A percentile compares a stretch with the other conserved stretches of the same genome.
Evolutionary conservation across 192 early-diverging fungal genomes (phyloP).

Genomic region (Rhizophagus clarus): DNA sequence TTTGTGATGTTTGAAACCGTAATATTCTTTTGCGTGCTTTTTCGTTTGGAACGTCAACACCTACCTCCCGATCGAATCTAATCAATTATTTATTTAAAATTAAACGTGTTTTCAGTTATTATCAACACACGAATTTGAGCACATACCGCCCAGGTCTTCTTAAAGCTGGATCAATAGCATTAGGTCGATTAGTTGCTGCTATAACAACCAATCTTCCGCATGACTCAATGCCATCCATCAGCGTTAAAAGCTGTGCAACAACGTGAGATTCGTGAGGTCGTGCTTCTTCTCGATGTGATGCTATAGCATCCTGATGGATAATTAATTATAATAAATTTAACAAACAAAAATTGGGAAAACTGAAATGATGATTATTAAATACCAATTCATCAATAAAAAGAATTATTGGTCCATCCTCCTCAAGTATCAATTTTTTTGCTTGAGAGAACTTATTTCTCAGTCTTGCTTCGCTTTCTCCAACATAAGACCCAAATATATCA

Average conservation of each 20-base stretch:
- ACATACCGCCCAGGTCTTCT: conserved; percentile 76
- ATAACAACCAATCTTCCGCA: conserved; percentile 70
- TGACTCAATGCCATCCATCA: conserved; percentile 84
- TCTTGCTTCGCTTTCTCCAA: conserved; percentile 87
- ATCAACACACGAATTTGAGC: not conserved
- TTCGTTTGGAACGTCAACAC: conserved; percentile 75
- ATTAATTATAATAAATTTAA: conserved; percentile 28
- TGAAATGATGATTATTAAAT: conserved; percentile 2
- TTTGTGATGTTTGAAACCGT: conserved; percentile 49
- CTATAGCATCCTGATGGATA: conserved; percentile 65
- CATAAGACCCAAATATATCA: conserved; percentile 78
- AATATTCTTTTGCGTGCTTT: conserved; percentile 66
- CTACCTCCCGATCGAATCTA: conserved; percentile 84
- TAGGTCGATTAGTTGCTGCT: conserved; percentile 89
- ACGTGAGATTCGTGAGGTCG: conserved; percentile 71
- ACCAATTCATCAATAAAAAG: conserved; percentile 98
- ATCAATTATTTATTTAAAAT: not conserved
- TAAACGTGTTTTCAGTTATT: not conserved
- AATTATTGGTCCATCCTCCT: conserved; percentile 58
- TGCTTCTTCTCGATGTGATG: conserved; percentile 63
- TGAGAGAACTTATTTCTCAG: conserved; percentile 72
- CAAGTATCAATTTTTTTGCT: conserved; percentile 52
- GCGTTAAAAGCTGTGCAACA: conserved; percentile 86
- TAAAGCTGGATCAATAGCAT: conserved; percentile 81
- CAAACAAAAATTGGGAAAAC: not conserved